Evolutionary conservation across 768 basidiomycete genomes (phyloP).

Genomic region (Cystobasidium tubakii): DNA sequence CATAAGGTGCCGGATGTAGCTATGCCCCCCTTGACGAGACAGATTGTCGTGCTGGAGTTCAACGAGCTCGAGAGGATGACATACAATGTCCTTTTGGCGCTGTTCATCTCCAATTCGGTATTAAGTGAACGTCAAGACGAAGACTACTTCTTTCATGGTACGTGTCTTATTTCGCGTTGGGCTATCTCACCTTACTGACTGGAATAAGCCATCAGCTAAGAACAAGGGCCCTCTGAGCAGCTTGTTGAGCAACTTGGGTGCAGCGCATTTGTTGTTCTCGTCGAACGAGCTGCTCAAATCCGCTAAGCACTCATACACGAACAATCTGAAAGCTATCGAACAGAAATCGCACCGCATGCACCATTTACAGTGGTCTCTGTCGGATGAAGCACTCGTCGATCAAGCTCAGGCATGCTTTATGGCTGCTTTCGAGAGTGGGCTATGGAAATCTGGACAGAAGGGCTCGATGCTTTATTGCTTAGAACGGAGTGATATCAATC

Average conservation of each 20-base stretch:
- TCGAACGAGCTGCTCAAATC: conserved; percentile 14
- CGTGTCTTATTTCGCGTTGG: not conserved
- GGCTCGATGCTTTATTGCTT: conserved; percentile 33
- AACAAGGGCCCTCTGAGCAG: conserved; percentile 31
- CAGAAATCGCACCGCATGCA: not conserved
- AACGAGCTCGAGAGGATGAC: conserved; percentile 41
- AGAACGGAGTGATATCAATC: not conserved
- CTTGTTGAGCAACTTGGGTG: conserved; percentile 38
- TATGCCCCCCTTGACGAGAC: conserved; percentile 37
- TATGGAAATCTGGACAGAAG: conserved; percentile 9
- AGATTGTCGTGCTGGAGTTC: conserved; percentile 34
- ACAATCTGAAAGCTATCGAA: conserved; percentile 15
- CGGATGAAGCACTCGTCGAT: conserved; percentile 8
- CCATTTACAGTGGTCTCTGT: conserved; percentile 19
- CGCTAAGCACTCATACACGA: conserved; percentile 12
- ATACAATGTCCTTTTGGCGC: conserved; percentile 42
- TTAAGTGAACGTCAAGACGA: conserved; percentile 40
- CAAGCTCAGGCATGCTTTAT: conserved; percentile 34
- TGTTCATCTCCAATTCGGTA: conserved; percentile 43
- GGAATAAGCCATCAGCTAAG: conserved; percentile 4
- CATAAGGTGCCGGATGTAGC: conserved; percentile 24
- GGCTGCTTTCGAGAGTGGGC: conserved; percentile 35
- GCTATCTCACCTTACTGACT: too few relatives aligned
- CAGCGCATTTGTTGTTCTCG: conserved; percentile 41
- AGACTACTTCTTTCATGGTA: conserved; percentile 43